Conservation (phyloP, 179 eudicot species). For the Spinacia oleracea region DNA sequence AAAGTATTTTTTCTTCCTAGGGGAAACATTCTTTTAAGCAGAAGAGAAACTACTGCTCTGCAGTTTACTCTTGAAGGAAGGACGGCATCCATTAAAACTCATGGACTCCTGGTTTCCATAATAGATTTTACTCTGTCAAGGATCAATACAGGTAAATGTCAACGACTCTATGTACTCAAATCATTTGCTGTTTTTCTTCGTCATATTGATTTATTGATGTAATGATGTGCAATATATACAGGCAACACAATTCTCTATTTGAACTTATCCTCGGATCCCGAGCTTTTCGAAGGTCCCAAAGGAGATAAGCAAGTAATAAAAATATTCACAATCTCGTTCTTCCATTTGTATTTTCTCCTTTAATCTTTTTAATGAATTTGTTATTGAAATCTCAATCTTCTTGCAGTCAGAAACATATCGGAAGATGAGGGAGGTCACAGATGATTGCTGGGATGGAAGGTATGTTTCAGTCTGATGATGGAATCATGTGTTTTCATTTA, state of each 20-base stretch:
- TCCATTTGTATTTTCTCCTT: not conserved
- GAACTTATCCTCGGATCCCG: conserved; percentile 85
- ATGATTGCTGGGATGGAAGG: conserved; percentile 99
- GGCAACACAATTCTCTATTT: conserved; percentile 85
- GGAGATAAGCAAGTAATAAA: conserved; percentile 86
- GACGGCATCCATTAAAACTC: conserved; percentile 48
- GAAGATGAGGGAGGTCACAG: conserved; percentile 83
- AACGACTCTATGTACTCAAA: conserved; percentile 9
- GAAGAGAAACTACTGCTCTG: conserved; percentile 52
- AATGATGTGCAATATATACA: conserved; percentile 30
- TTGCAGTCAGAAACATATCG: conserved; percentile 84
- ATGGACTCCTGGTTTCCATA: conserved; percentile 68
- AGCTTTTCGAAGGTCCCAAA: conserved; percentile 85
- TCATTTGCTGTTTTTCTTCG: conserved; percentile 2
- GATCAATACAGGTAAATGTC: conserved; percentile 71
- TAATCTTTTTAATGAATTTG: not conserved
- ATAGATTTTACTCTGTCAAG: conserved; percentile 97
- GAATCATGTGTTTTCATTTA: not conserved
- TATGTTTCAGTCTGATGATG: conserved; percentile 25
- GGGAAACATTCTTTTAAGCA: conserved; percentile 88
- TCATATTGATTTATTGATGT: conserved; percentile 10
- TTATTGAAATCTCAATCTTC: conserved; percentile 4
- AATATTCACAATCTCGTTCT: not conserved
- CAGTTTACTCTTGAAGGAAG: conserved; percentile 75
- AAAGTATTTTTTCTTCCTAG: conserved; percentile 33